Evolutionary conservation across 2,329 filamentous ascomycete genomes (phyloP), one percentile per base, ranked within the genome.

Genomic region (Penicillium vulpinum): DNA sequence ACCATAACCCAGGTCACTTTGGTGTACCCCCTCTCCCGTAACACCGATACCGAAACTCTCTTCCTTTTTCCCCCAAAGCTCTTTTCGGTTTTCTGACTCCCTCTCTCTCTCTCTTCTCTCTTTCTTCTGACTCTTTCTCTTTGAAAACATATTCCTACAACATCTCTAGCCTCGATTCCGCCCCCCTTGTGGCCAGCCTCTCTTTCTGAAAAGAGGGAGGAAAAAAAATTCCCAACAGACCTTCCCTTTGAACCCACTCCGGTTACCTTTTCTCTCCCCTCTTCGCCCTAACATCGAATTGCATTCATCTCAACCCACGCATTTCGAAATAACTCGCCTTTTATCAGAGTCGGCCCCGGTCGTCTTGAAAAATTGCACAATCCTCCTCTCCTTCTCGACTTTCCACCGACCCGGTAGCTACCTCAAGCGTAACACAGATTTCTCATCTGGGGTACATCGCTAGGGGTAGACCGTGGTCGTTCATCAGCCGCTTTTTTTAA

Each of bases 361-460:
- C 54, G 54, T 58, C 59, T 62, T 51, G 16, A 39, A 45, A 28
- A 22, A 39, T 52, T 46, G n/a, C 40, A 24, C 41, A 39, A 36
- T 26, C 46, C 56, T 39, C 38, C 31, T 41, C 44, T 40, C 33
- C 51, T 26, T 43, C 22, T 35, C 28, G 40, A 56, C 21, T 35
- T 56, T 40, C 53, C 51, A 58, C 56, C 61, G 62, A 62, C 62
- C 62, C 64, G 66, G 65, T 67, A 68, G 68, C 70, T 72, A 72
- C 70, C 70, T 72, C 69, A 68, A 70, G 69, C 69, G 69, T 66
- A 69, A 70, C 68, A 67, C 69, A 72, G 70, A 72, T 72, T 62
- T 65, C 53, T 66, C 58, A 65, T 72, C 70, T 72, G 70, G 66
- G 63, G 69, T 71, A 63, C 61, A 67, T 72, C 70, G 70, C 70